Evolutionary conservation across 2,329 filamentous ascomycete species (phyloP).

Genomic region (Scedosporium boydii): DNA sequence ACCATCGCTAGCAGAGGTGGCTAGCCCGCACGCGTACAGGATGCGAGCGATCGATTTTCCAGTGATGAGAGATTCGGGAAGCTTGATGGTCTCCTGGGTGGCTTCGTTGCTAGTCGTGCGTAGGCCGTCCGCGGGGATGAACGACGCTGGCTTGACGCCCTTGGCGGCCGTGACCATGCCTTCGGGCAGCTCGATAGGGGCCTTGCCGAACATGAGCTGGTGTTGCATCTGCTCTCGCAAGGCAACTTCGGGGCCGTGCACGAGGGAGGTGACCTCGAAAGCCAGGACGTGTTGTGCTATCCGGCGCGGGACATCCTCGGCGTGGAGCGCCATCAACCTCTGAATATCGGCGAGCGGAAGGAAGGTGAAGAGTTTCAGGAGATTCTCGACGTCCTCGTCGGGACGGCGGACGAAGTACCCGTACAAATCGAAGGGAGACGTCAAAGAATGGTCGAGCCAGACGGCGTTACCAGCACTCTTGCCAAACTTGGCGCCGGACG

Average conservation of each 20-base stretch:
- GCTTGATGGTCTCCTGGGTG: constrained; percentile 43
- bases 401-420: constrained; percentile 78
- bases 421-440: constrained; percentile 77
- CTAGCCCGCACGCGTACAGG: constrained; percentile 50
- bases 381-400: constrained; percentile 70
- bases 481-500: constrained; percentile 81
- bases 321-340: constrained; percentile 58
- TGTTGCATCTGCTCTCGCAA: constrained; percentile 49
- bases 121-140: constrained; percentile 11
- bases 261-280: constrained; percentile 68
- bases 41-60: constrained; percentile 48
- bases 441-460: constrained; percentile 80
- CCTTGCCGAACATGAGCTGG: constrained; percentile 34
- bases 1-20: constrained; percentile 44
- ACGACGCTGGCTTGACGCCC: constrained; percentile 8
- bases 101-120: constrained; percentile 32
- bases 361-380: constrained; percentile 88
- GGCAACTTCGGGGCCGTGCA: constrained; percentile 62
- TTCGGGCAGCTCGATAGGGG: constrained; percentile 4
- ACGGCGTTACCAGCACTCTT: constrained; percentile 91
- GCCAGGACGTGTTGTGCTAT: constrained; percentile 77
- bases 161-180: constrained; percentile 7
- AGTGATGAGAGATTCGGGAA: constrained; percentile 48
- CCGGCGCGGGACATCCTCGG: constrained; percentile 57
- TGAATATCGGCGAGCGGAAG: constrained; percentile 62